Conservation (phyloP, 495 filamentous ascomycete species). For the Podospora pseudoanserina region DNA sequence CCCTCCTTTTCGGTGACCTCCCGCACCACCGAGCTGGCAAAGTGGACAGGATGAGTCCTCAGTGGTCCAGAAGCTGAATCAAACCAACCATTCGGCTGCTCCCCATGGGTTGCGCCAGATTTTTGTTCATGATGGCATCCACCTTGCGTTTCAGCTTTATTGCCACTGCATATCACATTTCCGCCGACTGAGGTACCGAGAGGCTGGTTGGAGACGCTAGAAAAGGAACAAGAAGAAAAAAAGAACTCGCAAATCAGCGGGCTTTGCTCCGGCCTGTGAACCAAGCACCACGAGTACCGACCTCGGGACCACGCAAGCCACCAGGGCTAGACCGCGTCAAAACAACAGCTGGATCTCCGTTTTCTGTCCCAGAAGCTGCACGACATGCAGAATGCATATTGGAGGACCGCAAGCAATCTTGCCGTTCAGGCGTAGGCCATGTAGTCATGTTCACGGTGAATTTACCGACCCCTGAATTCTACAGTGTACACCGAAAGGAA, state of each 20-base stretch:
- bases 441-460: too few species aligned
- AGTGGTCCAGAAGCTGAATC: constrained; percentile 1
- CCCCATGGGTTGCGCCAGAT: constrained; percentile 3
- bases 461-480: too few species aligned
- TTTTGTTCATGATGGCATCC: background rate
- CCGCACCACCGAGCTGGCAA: background rate
- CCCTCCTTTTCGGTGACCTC: background rate
- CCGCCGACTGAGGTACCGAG: background rate
- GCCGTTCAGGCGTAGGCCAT: too few species aligned
- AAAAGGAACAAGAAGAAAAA: background rate
- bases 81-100: constrained; percentile 4
- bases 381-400: background rate
- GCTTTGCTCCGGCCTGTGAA: background rate
- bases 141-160: background rate
- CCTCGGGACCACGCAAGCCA: background rate
- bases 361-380: background rate
- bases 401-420: background rate
- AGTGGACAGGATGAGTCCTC: background rate
- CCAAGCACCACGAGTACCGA: background rate
- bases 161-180: background rate
- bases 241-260: background rate
- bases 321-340: background rate
- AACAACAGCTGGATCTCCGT: background rate
- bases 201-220: background rate
- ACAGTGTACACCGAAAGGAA: background rate